Evolutionary conservation across 768 basidiomycete species (phyloP), one percentile per base, ranked within the genome.

Genomic region (Lentinus brumalis): DNA sequence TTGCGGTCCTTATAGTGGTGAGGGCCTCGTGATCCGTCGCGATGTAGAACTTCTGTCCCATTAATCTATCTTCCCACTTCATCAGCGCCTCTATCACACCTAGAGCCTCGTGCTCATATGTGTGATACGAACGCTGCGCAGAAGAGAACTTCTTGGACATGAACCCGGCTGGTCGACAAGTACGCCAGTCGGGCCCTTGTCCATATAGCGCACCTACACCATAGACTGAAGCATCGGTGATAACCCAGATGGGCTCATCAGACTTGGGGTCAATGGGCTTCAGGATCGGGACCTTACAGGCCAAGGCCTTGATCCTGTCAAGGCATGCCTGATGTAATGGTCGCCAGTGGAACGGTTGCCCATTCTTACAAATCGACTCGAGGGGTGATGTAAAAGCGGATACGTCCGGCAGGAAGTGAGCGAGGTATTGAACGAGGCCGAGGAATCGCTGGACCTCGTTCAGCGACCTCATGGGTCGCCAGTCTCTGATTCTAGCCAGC

Each of bases 371-470:
- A 74, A 0, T 57, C 54, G n/a, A n/a, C 5, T 70, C 52, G 11
- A 82, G 53, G 2, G 75, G 76, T 2, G 66, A 63, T 0, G 71
- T 76, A 42, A 71, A 78, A 1, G 69, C 56, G 0, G 75, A 69
- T 2, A 78, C 59, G 52, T 78, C 69, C 0, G 77, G 75, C 54
- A 80, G 63, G 60, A 76, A 77, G 9, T 71, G 70, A 3, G 67
- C 70, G 1, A 80, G 41, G 57, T 80, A 81, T 35, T 79, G 68
- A 0, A 79, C 71, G 0, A 80, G 67, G 14, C 79, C 78, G 3
- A 80, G 60, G 46, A 81, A 81, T n/a, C 66, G 40, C 45, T 77
- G 76, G 2, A 81, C 66, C 10, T 79, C 75, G 32, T 74, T 69
- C 39, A 74, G 73, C 8, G 63, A 66, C 0, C 69, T 40, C 0